Evolutionary conservation across 345 rosid genomes (phyloP).

Genomic region (Geranium brycei): DNA sequence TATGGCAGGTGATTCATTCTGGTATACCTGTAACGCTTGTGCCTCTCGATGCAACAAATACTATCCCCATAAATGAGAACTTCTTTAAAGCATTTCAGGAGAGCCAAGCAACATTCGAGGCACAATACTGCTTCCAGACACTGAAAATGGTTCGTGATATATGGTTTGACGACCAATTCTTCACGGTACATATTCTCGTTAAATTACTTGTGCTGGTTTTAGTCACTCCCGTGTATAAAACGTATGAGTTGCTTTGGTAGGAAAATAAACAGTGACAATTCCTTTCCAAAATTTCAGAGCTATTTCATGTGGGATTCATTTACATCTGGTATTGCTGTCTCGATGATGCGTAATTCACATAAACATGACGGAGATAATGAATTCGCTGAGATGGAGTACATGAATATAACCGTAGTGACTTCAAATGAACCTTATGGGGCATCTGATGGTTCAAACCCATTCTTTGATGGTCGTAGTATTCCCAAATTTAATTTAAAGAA

Average conservation of each 20-base stretch:
- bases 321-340: constrained; percentile 63
- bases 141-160: constrained; percentile 58
- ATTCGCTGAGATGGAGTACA: constrained; percentile 74
- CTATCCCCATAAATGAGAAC: constrained; percentile 36
- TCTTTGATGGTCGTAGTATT: constrained; percentile 38
- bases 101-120: constrained; percentile 48
- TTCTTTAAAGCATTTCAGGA: constrained; percentile 45
- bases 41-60: constrained; percentile 75
- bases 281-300: constrained; percentile 26
- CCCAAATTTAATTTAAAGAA: constrained; percentile 47
- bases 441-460: constrained; percentile 70
- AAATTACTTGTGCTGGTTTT: neutral
- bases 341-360: constrained; percentile 41
- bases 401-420: constrained; percentile 74
- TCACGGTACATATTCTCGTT: constrained; percentile 19
- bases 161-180: constrained; percentile 43
- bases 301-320: constrained; percentile 97
- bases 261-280: no score
- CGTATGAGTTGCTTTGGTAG: no score
- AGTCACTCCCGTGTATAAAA: no score
- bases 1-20: constrained; percentile 52
- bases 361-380: constrained; percentile 42
- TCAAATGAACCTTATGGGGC: constrained; percentile 67
- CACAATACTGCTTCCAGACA: constrained; percentile 54
- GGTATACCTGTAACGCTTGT: constrained; percentile 61